A percentile compares a stretch with the other conserved stretches of the same genome.
These are phyloP conservation scores for Boletus pseudo-olivaceus DNA, from an alignment of 768 basidiomycete genomes.

Conservation along the genomic window DNA sequence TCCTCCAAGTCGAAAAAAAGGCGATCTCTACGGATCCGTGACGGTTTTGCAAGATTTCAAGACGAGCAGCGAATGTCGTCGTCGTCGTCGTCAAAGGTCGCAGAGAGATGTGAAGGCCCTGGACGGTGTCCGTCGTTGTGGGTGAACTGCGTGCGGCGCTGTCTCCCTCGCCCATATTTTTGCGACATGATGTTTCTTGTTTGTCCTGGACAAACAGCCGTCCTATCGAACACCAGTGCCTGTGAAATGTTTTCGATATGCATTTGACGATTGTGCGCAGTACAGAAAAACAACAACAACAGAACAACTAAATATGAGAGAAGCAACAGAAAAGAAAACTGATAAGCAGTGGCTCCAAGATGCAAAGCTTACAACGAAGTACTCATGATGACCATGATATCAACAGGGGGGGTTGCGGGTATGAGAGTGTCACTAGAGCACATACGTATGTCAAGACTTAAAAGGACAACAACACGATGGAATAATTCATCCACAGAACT, in stretches of 20 bases:
- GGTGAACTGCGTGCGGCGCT: slow-evolving; percentile 24
- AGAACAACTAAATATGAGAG: background rate
- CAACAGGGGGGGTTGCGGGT: slow-evolving; percentile 8
- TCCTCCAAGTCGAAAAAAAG: slow-evolving; percentile 8
- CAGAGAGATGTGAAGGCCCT: slow-evolving; percentile 4
- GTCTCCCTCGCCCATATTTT: slow-evolving; percentile 29
- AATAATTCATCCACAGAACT: slow-evolving; percentile 8
- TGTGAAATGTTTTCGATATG: background rate
- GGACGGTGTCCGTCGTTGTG: slow-evolving; percentile 18
- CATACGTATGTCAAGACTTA: slow-evolving; percentile 9
- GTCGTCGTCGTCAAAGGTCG: slow-evolving; percentile 3
- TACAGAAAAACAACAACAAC: slow-evolving; percentile 5
- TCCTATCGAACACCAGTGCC: slow-evolving; percentile 7
- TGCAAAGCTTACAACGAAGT: slow-evolving; percentile 9
- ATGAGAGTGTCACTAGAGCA: slow-evolving; percentile 11
- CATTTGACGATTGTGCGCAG: background rate
- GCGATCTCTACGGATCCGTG: slow-evolving; percentile 64
- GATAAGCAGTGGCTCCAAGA: background rate
- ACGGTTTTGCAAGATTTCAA: slow-evolving; percentile 64
- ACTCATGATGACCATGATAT: slow-evolving; percentile 6
- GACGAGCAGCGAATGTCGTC: slow-evolving; percentile 25
- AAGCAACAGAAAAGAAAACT: background rate
- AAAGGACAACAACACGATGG: background rate
- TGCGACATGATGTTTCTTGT: slow-evolving; percentile 36
- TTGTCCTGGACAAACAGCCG: slow-evolving; percentile 31